Conservation (phyloP, 306 rosid species). For the Begonia fuchsioides region DNA sequence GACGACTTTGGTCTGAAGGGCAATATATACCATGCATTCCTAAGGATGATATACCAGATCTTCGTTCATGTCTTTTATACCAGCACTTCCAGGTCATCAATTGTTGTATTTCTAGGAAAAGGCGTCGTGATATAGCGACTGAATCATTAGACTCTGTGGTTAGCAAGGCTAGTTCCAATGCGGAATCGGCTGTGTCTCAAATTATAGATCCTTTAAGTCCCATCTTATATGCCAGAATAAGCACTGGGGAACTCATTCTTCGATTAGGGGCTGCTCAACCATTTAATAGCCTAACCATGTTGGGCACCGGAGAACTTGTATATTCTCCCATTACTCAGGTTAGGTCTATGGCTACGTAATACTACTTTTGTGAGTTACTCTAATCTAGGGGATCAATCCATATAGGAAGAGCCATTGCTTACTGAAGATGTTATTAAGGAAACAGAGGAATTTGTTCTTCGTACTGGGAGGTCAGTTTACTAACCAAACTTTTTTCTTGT, state of each 20-base stretch:
- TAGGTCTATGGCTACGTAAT: conserved; percentile 8
- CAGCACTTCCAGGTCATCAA: conserved; percentile 87
- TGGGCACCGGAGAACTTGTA: conserved; percentile 94
- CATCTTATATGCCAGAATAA: conserved; percentile 54
- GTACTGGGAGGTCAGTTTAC: conserved; percentile 67
- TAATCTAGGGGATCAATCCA: not conserved
- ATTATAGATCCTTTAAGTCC: conserved; percentile 26
- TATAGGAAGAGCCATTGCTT: conserved; percentile 92
- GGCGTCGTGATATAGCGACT: conserved; percentile 50
- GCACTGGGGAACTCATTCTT: conserved; percentile 70
- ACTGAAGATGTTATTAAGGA: conserved; percentile 94
- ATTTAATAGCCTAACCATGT: conserved; percentile 48
- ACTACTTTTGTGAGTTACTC: too few species aligned
- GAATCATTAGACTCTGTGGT: conserved; percentile 55
- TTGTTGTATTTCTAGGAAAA: conserved; percentile 82
- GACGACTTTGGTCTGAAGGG: conserved; percentile 67
- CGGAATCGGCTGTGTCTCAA: conserved; percentile 17
- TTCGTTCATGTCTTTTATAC: conserved; percentile 68
- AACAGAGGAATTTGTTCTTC: conserved; percentile 93
- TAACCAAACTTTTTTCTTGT: not conserved
- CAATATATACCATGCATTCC: conserved; percentile 60
- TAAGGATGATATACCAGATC: conserved; percentile 72
- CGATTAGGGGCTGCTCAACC: conserved; percentile 67
- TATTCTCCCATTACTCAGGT: conserved; percentile 94
- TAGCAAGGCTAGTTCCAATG: conserved; percentile 41